A percentile compares a stretch with the other conserved stretches of the same genome.
Evolutionary conservation across 495 filamentous ascomycete species (phyloP).

Genomic region (Penicillium taxi): DNA sequence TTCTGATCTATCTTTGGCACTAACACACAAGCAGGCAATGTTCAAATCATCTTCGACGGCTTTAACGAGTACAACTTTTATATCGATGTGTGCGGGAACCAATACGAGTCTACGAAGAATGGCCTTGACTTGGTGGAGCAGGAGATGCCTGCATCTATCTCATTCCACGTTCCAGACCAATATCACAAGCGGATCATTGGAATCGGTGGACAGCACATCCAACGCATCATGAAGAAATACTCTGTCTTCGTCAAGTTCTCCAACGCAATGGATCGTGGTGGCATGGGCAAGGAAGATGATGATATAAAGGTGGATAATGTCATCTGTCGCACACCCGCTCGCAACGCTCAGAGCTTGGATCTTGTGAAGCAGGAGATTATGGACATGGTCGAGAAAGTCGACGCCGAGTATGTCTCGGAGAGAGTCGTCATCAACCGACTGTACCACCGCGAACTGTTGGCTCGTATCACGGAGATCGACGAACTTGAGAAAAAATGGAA

Average conservation of each 20-base stretch:
- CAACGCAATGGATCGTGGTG: constrained; percentile 97
- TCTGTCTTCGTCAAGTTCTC: constrained; percentile 99
- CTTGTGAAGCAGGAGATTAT: constrained; percentile 98
- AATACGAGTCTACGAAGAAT: constrained; percentile 86
- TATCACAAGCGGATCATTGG: constrained; percentile 99
- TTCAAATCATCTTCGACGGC: constrained; percentile 97
- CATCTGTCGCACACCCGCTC: constrained; percentile 92
- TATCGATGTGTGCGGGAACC: constrained; percentile 87
- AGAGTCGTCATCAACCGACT: constrained; percentile 88
- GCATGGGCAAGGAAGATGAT: constrained; percentile 88
- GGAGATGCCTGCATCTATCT: constrained; percentile 98
- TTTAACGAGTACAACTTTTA: constrained; percentile 99
- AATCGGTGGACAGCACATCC: constrained; percentile 96
- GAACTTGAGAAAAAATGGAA: constrained; percentile 97
- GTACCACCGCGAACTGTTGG: constrained; percentile 87
- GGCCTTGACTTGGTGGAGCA: constrained; percentile 91
- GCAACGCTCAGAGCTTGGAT: constrained; percentile 93
- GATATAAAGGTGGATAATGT: constrained; percentile 99
- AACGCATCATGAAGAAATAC: constrained; percentile 99
- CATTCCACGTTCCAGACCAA: constrained; percentile 98
- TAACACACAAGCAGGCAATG: constrained; percentile 53
- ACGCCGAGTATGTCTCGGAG: constrained; percentile 93
- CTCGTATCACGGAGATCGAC: constrained; percentile 79
- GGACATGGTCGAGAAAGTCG: constrained; percentile 97
- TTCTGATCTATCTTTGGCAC: neutral